Percentiles rank a stretch among this genome's conserved stretches.
Conservation (phyloP, 2,329 filamentous ascomycete species). For the Colletotrichum sublineola region DNA sequence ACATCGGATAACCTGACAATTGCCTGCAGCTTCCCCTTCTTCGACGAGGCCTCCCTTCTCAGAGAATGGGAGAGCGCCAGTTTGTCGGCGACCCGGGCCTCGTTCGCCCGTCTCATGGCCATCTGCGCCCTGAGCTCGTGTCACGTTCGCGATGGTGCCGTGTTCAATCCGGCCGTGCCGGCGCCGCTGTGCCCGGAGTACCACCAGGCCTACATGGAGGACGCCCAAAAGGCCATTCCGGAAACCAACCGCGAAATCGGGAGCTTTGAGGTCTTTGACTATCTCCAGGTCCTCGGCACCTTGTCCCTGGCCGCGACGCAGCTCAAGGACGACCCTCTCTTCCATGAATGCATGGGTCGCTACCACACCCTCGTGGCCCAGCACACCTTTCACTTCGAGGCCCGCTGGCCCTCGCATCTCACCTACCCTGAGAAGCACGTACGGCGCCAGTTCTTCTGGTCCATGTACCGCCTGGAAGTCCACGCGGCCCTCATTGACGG, state of each 20-base stretch:
- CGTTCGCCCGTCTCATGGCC: constrained; percentile 66
- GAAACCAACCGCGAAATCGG: constrained; percentile 34
- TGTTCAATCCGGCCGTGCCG: constrained; percentile 56
- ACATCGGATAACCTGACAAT: constrained; percentile 12
- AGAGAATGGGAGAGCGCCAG: constrained; percentile 59
- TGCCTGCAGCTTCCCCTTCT: constrained; percentile 58
- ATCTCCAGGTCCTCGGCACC: constrained; percentile 55
- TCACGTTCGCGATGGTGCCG: constrained; percentile 63
- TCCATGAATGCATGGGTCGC: constrained; percentile 64
- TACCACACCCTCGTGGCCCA: constrained; percentile 64
- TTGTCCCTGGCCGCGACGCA: constrained; percentile 65
- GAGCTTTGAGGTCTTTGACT: constrained; percentile 33
- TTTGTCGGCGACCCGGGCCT: constrained; percentile 45
- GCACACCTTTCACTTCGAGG: constrained; percentile 66
- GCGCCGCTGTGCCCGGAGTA: constrained; percentile 18
- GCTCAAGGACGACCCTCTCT: constrained; percentile 60
- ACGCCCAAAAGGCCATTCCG: constrained; percentile 38
- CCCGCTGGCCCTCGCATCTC: constrained; percentile 62
- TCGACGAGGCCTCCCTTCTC: constrained; percentile 59
- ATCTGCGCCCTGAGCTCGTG: constrained; percentile 63
- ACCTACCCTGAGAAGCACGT: constrained; percentile 54
- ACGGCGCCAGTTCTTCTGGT: constrained; percentile 61
- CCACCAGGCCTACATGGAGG: constrained; percentile 41
- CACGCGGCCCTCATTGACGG: constrained; percentile 66
- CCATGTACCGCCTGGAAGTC: constrained; percentile 69